These are phyloP conservation scores for Ascoidea rubescens DNA, from an alignment of 805 yeast species.

Conservation along the genomic window DNA sequence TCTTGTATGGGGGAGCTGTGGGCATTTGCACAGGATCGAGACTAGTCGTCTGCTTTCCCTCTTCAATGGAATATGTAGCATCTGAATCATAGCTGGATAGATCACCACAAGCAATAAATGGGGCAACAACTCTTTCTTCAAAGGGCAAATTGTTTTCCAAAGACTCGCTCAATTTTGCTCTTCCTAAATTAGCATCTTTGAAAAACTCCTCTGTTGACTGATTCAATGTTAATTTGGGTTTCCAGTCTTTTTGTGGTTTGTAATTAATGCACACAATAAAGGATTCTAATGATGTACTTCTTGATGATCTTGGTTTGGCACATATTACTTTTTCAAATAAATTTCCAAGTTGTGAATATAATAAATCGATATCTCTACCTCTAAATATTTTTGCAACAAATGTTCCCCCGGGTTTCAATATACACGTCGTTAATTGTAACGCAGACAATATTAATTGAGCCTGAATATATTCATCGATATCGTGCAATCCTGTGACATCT, in stretches of 20 bases:
- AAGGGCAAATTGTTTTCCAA: slow-evolving; percentile 29
- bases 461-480: slow-evolving; percentile 91
- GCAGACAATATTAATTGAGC: slow-evolving; percentile 90
- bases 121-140: slow-evolving; percentile 70
- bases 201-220: slow-evolving; percentile 73
- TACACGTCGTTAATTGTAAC: slow-evolving; percentile 78
- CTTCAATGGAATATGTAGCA: slow-evolving; percentile 58
- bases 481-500: slow-evolving; percentile 95
- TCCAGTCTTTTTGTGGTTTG: slow-evolving; percentile 74
- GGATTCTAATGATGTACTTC: slow-evolving; percentile 90
- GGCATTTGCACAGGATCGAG: slow-evolving; percentile 92
- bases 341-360: slow-evolving; percentile 84
- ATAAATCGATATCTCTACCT: slow-evolving; percentile 87
- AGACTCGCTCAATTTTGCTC: slow-evolving; percentile 32
- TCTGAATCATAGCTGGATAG: slow-evolving; percentile 81
- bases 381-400: slow-evolving; percentile 95
- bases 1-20: slow-evolving; percentile 93
- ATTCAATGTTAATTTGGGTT: slow-evolving; percentile 43
- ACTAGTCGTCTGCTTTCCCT: slow-evolving; percentile 23
- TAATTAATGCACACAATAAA: slow-evolving; percentile 88
- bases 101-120: slow-evolving; percentile 95
- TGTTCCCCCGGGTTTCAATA: slow-evolving; percentile 78
- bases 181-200: slow-evolving; percentile 45
- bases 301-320: slow-evolving; percentile 90
- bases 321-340: slow-evolving; percentile 80